These are phyloP conservation scores for Psilocybe sp. DNA, from an alignment of 768 basidiomycete species.

Conservation along the genomic window DNA sequence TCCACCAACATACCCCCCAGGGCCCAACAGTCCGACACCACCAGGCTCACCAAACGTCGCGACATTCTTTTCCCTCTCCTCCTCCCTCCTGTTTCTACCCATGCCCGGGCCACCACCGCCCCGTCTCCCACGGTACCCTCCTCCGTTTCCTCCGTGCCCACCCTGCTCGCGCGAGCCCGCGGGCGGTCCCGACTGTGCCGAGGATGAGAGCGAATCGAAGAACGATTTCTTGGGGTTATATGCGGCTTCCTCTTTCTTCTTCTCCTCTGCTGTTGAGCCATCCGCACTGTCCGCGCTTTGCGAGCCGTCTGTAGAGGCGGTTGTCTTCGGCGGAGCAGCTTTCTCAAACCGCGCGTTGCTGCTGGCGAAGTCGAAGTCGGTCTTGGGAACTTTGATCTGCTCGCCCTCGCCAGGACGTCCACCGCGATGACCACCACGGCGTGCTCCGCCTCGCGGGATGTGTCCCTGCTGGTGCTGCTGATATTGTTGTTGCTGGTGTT, in stretches of 20 bases:
- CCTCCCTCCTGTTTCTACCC: constrained; percentile 72
- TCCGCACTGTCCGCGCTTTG: constrained; percentile 23
- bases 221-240: constrained; percentile 81
- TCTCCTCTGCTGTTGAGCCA: constrained; percentile 19
- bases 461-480: background rate
- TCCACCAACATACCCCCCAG: constrained; percentile 75
- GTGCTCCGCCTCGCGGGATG: constrained; percentile 21
- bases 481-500: background rate
- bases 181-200: constrained; percentile 21
- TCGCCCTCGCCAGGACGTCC: constrained; percentile 23
- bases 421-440: constrained; percentile 21
- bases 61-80: constrained; percentile 81
- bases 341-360: constrained; percentile 85
- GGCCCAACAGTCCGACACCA: constrained; percentile 73
- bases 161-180: constrained; percentile 41
- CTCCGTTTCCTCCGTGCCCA: constrained; percentile 9
- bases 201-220: constrained; percentile 67
- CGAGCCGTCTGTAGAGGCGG: constrained; percentile 21
- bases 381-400: constrained; percentile 65
- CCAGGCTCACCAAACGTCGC: constrained; percentile 88
- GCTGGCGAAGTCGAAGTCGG: constrained; percentile 80
- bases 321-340: constrained; percentile 31
- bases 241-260: constrained; percentile 40
- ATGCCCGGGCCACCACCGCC: constrained; percentile 40
- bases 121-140: constrained; percentile 37